Evolutionary conservation across 257 asterid species (phyloP).

Genomic region (Ilex aquifolium): DNA sequence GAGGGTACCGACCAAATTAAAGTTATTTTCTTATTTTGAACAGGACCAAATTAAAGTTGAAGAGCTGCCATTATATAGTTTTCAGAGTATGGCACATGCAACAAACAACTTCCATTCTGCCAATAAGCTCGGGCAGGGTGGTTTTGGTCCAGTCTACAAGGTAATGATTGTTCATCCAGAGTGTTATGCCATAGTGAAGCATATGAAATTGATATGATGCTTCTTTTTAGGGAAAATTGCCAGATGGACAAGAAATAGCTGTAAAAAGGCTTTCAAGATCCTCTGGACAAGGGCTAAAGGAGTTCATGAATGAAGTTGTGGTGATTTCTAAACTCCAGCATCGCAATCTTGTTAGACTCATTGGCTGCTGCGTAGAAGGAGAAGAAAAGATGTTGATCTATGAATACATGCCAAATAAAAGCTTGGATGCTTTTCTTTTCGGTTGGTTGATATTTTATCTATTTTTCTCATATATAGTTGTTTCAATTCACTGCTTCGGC

Average conservation of each 20-base stretch:
- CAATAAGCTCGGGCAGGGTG: slow-evolving; percentile 43
- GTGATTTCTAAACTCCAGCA: slow-evolving; percentile 41
- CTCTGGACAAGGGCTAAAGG: slow-evolving; percentile 35
- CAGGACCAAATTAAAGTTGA: slow-evolving; percentile 19
- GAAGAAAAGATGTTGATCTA: slow-evolving; percentile 38
- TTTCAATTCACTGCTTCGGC: too few species aligned
- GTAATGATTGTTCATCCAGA: slow-evolving; percentile 1
- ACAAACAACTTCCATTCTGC: slow-evolving; percentile 24
- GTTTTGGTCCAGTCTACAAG: slow-evolving; percentile 38
- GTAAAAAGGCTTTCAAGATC: slow-evolving; percentile 34
- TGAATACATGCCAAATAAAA: slow-evolving; percentile 37
- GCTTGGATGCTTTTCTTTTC: slow-evolving; percentile 36
- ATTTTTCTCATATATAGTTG: not conserved
- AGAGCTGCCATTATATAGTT: slow-evolving; percentile 29
- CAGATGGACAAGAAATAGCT: slow-evolving; percentile 36
- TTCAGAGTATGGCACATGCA: slow-evolving; percentile 25
- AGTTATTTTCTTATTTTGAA: too few species aligned
- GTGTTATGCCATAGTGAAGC: not conserved
- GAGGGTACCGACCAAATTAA: not conserved
- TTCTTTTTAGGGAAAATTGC: slow-evolving; percentile 26
- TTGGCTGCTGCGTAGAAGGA: slow-evolving; percentile 31
- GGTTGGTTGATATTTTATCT: slow-evolving; percentile 17
- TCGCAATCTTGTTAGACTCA: slow-evolving; percentile 31
- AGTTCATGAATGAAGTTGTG: slow-evolving; percentile 40
- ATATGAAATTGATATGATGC: not conserved